Percentiles rank a stretch among this genome's conserved stretches.
phyloP scores from a whole-genome alignment of 257 asterid genomes.

The Nicotiana otophora region DNA sequence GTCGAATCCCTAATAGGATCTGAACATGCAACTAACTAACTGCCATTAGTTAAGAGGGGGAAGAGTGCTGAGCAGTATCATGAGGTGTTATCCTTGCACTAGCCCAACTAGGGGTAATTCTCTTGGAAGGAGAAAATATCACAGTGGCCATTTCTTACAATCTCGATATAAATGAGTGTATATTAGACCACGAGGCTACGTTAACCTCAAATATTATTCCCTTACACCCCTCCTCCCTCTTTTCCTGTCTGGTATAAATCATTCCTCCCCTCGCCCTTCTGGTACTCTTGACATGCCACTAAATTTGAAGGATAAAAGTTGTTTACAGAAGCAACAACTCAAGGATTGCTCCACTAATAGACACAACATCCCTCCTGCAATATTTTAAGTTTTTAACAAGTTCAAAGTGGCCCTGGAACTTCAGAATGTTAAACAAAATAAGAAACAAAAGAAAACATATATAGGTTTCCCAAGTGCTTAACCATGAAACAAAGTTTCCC shows the following conservation, averaged over 20 bases:
- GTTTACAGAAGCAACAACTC: neutral
- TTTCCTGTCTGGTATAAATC: neutral
- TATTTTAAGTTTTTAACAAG: neutral
- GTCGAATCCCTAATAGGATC: neutral
- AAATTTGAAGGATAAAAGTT: neutral
- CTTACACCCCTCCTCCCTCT: neutral
- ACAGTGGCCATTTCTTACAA: constrained; percentile 1
- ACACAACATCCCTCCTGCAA: neutral
- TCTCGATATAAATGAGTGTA: neutral
- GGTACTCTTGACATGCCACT: neutral
- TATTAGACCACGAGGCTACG: neutral
- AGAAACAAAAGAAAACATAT: neutral
- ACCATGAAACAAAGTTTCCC: neutral
- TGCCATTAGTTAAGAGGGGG: too few relatives aligned
- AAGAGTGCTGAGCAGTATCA: neutral
- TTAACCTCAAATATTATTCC: neutral
- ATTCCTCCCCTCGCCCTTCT: neutral
- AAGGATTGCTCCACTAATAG: neutral
- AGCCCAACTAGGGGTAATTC: neutral
- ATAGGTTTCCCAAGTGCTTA: neutral
- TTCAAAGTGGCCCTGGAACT: neutral
- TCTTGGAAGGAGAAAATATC: neutral
- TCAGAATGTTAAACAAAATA: neutral
- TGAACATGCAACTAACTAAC: neutral
- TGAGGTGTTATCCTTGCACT: neutral